A percentile compares a stretch with the other conserved stretches of the same genome.
phyloP scores from a whole-genome alignment of 2,329 filamentous ascomycete genomes.

The Talaromyces sp. region DNA sequence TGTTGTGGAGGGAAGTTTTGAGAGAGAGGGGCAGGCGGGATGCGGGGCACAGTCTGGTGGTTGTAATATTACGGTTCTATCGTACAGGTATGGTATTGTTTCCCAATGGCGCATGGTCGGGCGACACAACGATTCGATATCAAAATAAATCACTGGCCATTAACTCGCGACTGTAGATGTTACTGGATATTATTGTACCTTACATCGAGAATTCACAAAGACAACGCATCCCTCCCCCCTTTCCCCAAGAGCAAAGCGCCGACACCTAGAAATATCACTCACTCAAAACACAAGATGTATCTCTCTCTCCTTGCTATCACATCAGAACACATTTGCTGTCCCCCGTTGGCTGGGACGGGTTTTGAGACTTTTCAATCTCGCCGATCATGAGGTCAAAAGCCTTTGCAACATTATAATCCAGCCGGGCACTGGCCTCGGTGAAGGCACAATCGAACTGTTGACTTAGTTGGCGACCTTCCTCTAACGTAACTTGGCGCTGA shows the following conservation, averaged over 20 bases:
- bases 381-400: constrained; percentile 92
- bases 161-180: not conserved
- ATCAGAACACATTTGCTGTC: constrained; percentile 80
- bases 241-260: not conserved
- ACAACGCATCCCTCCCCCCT: not conserved
- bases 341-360: constrained; percentile 75
- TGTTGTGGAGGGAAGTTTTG: not conserved
- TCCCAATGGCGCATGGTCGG: not conserved
- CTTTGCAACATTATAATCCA: constrained; percentile 88
- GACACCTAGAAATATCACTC: not conserved
- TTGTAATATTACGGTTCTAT: not conserved
- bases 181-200: not conserved
- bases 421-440: constrained; percentile 90
- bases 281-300: not conserved
- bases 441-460: constrained; percentile 88
- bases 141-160: not conserved
- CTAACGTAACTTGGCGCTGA: constrained; percentile 81
- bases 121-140: not conserved
- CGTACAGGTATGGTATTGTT: not conserved
- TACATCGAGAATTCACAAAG: not conserved
- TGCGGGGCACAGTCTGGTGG: not conserved
- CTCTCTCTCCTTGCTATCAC: constrained; percentile 42
- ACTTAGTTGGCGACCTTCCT: constrained; percentile 78
- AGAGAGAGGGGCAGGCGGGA: not conserved
- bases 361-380: constrained; percentile 91